Evolutionary conservation across 2,329 filamentous ascomycete genomes (phyloP), one percentile per base, ranked within the genome.

Genomic region (Monilinia vaccinii-corymbosi): DNA sequence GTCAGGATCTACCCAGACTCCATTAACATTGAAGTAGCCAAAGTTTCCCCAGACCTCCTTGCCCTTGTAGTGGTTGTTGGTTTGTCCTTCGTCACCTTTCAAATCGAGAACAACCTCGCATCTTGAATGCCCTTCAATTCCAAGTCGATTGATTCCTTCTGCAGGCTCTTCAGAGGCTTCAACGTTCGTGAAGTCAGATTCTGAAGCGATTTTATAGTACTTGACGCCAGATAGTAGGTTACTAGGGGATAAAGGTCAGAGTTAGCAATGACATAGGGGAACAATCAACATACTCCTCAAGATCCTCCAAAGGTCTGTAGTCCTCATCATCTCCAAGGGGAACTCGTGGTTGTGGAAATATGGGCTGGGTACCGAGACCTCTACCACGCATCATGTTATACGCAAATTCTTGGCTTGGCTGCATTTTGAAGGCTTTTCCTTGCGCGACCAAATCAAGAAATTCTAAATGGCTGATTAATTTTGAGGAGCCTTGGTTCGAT

Each of bases 1-100:
- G 32, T 72, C 70, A 25, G 69, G 70, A 63, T 72, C 71, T 7
- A 67, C 63, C 68, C 70, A 70, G 42, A 23, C 36, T 14, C 62
- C 64, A 25, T 66, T 65, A 28, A 68, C 61, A 18, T 51, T 34
- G 21, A 70, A 8, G 32, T 70, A 71, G 6, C 71, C 71, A 59
- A 68, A 70, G 36, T 70, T 68, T 13, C 28, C 58, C 47, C 60
- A 66, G 2, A 64, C 64, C 23, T 63, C 45, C 23, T 66, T 56
- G 4, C 62, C 65, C 52, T 65, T 67, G 44, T 64, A 65, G 42
- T 68, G 64, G 50, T 68, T 67, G 14, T 34, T 52, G 3, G 32
- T 47, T 36, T 40, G 40, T 10, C 50, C 57, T 55, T 60, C 40
- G 25, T 60, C 42, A 21, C 44, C 51, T 23, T 46, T 44, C 23